These are phyloP conservation scores for Aspergillus tanneri DNA, from an alignment of 2,329 filamentous ascomycete genomes.

Conservation along the genomic window DNA sequence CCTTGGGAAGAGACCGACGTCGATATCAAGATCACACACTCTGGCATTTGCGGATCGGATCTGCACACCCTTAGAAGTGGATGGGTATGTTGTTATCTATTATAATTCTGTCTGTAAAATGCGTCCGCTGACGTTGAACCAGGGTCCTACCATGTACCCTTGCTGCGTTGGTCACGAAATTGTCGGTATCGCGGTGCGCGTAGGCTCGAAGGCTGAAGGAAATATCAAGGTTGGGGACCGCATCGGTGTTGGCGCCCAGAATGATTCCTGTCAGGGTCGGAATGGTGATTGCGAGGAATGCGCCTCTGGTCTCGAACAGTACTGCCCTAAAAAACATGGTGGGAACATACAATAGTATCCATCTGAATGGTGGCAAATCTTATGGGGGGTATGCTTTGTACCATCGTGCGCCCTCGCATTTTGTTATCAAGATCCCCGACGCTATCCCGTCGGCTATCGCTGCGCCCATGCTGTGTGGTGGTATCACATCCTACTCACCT, in stretches of 20 bases:
- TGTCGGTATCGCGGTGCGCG: constrained; percentile 58
- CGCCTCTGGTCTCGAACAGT: constrained; percentile 38
- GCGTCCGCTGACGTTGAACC: neutral
- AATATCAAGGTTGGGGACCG: constrained; percentile 36
- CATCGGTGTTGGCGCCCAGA: constrained; percentile 60
- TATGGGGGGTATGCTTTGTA: constrained; percentile 65
- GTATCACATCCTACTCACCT: constrained; percentile 19
- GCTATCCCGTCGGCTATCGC: constrained; percentile 16
- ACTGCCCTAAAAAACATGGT: constrained; percentile 28
- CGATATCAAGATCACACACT: constrained; percentile 63
- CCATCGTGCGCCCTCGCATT: constrained; percentile 56
- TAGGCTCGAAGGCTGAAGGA: constrained; percentile 47
- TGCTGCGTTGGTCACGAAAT: constrained; percentile 65
- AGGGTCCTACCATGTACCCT: constrained; percentile 39
- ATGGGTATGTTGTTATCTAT: no score
- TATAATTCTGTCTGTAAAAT: no score
- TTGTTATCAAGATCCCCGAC: constrained; percentile 51
- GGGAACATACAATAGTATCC: constrained; percentile 31
- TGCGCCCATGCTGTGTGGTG: constrained; percentile 21
- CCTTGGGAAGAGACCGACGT: constrained; percentile 64
- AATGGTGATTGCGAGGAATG: constrained; percentile 54
- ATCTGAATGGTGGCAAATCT: constrained; percentile 56
- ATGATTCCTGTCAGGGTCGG: constrained; percentile 51
- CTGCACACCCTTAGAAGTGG: constrained; percentile 49
- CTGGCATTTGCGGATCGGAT: constrained; percentile 64